Base-by-base conservation (phyloP, 495 filamentous ascomycete species). In the Aspergillus baeticus region DNA sequence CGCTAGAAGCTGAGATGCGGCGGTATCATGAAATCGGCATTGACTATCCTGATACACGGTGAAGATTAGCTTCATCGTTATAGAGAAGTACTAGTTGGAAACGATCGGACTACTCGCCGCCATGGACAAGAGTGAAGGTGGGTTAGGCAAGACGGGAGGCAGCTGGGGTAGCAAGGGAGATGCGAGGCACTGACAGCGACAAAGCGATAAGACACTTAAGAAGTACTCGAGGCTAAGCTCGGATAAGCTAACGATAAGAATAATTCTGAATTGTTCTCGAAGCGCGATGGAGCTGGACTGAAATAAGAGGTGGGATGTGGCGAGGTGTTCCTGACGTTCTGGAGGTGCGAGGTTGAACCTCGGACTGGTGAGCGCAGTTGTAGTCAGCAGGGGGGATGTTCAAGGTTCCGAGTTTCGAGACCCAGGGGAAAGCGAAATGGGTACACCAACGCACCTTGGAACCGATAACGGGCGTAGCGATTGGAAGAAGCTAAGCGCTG, bases 301-400 rank as follows among this genome's bases (percentile, higher is more conserved):
- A 49, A 49, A 36, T 53, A 54, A 20, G 26, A 21, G 47, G 51
- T 55, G 55, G 51, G 43, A 38, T 55, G 62, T 64, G 62, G 58
- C 58, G 50, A 61, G 35, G 45, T 60, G 58, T 64, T 59, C 62
- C 62, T 64, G 62, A 29, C 26, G 26, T 29, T 29, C 26, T 29
- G 26, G 26, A 29, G 26, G 26, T 4, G 26, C 26, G 26, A 55
- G 47, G 55, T 38, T 48, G 21, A 44, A 58, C 38, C 50, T 51
- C 34, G 54, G 42, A 41, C 43, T 50, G 57, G 34, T 15, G 34
- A 58, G 47, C 18, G 51, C 38, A 44, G 31, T 45, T 52, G 46
- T 54, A 58, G 55, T 61, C 59, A 64, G 62, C 59, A 64, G 59
- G 62, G 58, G 62, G 51, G n/a, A n/a, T 29, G 26, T 8, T 50